Conservation (phyloP, 345 rosid genomes). For the Sisymbrium altissimum region DNA sequence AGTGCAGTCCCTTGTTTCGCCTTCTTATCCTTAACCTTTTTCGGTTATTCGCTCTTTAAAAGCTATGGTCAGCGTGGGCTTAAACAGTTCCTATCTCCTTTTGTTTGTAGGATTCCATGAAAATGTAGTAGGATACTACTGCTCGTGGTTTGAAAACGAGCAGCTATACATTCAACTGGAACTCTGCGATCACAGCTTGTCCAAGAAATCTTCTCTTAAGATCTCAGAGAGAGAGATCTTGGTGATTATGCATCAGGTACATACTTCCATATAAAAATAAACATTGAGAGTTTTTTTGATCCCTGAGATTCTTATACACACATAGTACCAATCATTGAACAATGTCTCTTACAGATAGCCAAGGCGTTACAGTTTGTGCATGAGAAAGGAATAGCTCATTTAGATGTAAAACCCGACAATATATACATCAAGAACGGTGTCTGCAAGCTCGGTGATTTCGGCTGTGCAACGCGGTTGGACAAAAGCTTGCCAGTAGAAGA, state of each 20-base stretch:
- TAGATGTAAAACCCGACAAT: conserved; percentile 96
- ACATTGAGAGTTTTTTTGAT: background rate
- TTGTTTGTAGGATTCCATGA: conserved; percentile 65
- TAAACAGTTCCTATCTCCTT: conserved; percentile 3
- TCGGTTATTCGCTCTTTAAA: background rate
- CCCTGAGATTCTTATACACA: background rate
- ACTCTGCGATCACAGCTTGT: conserved; percentile 84
- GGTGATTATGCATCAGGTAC: conserved; percentile 70
- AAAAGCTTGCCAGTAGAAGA: conserved; percentile 87
- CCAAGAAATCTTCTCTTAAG: conserved; percentile 40
- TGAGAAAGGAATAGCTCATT: conserved; percentile 81
- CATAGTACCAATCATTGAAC: background rate
- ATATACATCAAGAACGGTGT: conserved; percentile 77
- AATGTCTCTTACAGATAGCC: conserved; percentile 56
- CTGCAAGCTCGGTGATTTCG: conserved; percentile 93
- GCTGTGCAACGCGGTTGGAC: conserved; percentile 85
- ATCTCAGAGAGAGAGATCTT: conserved; percentile 58
- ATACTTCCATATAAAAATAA: background rate
- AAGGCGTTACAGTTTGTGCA: conserved; percentile 81
- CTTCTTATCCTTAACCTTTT: background rate
- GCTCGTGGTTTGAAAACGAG: conserved; percentile 94
- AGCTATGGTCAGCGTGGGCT: background rate
- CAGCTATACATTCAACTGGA: conserved; percentile 96
- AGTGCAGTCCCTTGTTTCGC: conserved; percentile 6
- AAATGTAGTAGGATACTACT: conserved; percentile 76